Evolutionary conservation across 2,329 filamentous ascomycete genomes (phyloP).

Genomic region (Sporothrix euskadiensis): DNA sequence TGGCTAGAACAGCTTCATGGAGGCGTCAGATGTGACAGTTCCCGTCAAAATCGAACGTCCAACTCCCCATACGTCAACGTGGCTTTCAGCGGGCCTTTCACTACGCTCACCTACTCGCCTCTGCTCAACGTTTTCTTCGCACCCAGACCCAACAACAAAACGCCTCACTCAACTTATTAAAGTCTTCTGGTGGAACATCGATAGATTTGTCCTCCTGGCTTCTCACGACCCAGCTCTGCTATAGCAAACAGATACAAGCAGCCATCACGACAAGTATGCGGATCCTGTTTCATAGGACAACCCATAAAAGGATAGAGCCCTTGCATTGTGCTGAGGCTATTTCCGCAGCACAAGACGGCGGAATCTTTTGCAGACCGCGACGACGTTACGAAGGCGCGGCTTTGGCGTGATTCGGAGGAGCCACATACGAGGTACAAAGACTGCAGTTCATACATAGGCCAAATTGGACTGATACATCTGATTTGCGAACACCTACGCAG

Average conservation of each 20-base stretch:
- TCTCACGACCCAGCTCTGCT: background rate
- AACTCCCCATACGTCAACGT: background rate
- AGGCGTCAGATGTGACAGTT: background rate
- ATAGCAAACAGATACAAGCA: background rate
- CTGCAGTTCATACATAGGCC: background rate
- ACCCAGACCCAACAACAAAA: background rate
- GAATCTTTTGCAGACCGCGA: background rate
- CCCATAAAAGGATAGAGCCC: background rate
- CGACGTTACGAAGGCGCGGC: background rate
- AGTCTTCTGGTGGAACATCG: background rate
- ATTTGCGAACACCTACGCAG: background rate
- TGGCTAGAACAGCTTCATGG: background rate
- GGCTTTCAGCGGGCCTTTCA: background rate
- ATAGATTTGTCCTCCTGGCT: background rate
- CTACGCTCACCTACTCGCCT: background rate
- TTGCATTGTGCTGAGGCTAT: slow-evolving; percentile 1
- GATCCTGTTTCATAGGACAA: background rate
- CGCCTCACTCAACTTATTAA: background rate
- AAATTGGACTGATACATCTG: background rate
- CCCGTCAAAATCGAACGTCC: background rate
- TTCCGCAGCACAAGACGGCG: background rate
- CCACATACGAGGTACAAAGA: background rate
- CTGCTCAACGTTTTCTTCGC: background rate
- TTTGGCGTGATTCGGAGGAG: background rate
- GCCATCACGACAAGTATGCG: background rate